Base-by-base conservation (phyloP, 2,329 filamentous ascomycete species). In the Thyridium curvatum region DNA sequence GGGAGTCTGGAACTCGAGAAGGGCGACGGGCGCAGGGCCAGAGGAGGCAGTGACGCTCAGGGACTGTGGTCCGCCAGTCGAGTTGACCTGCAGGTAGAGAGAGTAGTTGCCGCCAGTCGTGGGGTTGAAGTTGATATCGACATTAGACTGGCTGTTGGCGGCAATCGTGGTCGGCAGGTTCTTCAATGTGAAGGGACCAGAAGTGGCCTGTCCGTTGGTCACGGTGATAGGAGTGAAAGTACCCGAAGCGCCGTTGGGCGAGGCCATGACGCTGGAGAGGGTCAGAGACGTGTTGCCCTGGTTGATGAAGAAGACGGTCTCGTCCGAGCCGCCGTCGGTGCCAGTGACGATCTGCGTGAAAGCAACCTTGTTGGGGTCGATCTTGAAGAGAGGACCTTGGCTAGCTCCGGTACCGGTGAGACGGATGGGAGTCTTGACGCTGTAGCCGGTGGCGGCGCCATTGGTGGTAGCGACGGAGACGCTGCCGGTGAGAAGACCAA, bases 1-100 rank as follows among this genome's bases (percentile, higher is more conserved):
- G 0, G 60, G 50, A 0, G 61, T 70, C 49, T 79, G 69, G 51
- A 79, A 79, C 47, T 79, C 69, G 4, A 80, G 52, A 1, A 74
- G 50, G 1, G 71, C 72, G 0, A 57, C 56, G 1, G 77, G 69
- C 0, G 67, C 55, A 2, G 66, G 65, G 0, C 72, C 74, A 8
- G 73, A 65, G 2, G 66, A 63, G 12, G 63, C 75, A 1, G 70
- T 57, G 12, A 78, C 59, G 18, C 65, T 64, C 10, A 79, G 56
- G 0, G 66, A 60, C 12, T 62, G 60, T 33, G 56, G 68, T 0
- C 76, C 76, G 9, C 74, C 75, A 37, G 61, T 58, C 0, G 73
- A 70, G 12, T 52, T 48, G 4, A 77, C 59, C 14, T 59, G 61
- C 37, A 77, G 46, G 46, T 69, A 79, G 16, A 65, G 65, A 3